phyloP scores from a whole-genome alignment of 148 eudicot species.

The Vaccinium macrocarpon region DNA sequence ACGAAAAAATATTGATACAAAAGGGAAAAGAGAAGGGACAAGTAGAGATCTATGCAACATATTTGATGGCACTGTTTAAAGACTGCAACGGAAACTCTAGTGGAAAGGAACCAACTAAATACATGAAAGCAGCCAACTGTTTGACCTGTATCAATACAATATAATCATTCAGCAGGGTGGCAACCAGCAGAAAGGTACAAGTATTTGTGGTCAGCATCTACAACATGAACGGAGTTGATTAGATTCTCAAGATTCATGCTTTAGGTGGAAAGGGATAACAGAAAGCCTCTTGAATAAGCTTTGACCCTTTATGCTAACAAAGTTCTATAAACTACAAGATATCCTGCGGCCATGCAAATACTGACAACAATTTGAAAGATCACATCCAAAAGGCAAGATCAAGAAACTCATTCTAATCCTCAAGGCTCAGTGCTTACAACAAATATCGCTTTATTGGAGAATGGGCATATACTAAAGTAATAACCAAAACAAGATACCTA shows the following conservation, averaged over 20 bases:
- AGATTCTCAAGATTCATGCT: background rate
- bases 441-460: background rate
- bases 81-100: background rate
- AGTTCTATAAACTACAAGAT: background rate
- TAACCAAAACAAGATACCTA: background rate
- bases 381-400: background rate
- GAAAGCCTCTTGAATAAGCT: no score
- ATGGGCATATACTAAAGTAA: background rate
- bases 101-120: background rate
- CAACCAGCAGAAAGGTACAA: background rate
- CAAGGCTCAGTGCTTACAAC: background rate
- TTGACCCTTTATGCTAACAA: background rate
- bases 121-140: background rate
- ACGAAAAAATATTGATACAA: background rate
- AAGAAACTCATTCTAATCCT: conserved; percentile 9
- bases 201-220: background rate
- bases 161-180: background rate
- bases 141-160: background rate
- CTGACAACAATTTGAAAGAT: background rate
- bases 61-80: background rate
- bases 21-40: background rate
- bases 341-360: background rate
- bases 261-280: background rate
- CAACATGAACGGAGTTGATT: background rate
- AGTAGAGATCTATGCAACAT: background rate